phyloP scores from a whole-genome alignment of 331 rosid genomes.

The Quercus phellos region DNA sequence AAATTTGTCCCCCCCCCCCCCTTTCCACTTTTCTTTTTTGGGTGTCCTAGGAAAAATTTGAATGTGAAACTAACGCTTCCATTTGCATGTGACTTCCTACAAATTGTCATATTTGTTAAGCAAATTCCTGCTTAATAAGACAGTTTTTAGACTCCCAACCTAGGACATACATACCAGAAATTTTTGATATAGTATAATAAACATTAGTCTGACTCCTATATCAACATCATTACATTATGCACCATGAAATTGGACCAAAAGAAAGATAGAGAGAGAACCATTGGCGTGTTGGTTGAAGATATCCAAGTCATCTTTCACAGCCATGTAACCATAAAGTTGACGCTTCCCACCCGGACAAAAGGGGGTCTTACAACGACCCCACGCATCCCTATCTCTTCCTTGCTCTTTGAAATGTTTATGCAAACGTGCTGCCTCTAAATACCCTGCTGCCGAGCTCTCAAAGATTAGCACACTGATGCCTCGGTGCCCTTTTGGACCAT shows the following conservation, averaged over 20 bases:
- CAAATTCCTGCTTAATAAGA: too few relatives aligned
- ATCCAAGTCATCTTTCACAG: slow-evolving; percentile 64
- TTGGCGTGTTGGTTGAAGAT: slow-evolving; percentile 59
- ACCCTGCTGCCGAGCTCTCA: slow-evolving; percentile 79
- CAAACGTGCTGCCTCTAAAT: slow-evolving; percentile 71
- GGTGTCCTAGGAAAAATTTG: too few relatives aligned
- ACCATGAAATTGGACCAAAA: slow-evolving; percentile 6
- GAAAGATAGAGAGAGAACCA: slow-evolving; percentile 46
- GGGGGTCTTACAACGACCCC: slow-evolving; percentile 42
- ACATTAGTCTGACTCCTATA: too few relatives aligned
- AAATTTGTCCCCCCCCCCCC: too few relatives aligned
- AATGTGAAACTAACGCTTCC: too few relatives aligned
- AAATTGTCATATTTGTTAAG: too few relatives aligned
- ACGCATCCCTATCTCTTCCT: slow-evolving; percentile 61
- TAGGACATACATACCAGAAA: too few relatives aligned
- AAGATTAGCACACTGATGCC: slow-evolving; percentile 61
- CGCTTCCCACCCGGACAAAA: slow-evolving; percentile 65
- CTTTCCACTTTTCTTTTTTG: too few relatives aligned
- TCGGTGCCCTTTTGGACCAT: slow-evolving; percentile 58
- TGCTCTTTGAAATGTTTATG: slow-evolving; percentile 49
- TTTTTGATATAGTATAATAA: too few relatives aligned
- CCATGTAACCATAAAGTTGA: slow-evolving; percentile 75
- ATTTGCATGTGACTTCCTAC: too few relatives aligned
- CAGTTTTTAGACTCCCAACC: too few relatives aligned
- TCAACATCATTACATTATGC: too few relatives aligned